Conservation (phyloP, 176 grass and related monocot species). For the Phoenix dactylifera region DNA sequence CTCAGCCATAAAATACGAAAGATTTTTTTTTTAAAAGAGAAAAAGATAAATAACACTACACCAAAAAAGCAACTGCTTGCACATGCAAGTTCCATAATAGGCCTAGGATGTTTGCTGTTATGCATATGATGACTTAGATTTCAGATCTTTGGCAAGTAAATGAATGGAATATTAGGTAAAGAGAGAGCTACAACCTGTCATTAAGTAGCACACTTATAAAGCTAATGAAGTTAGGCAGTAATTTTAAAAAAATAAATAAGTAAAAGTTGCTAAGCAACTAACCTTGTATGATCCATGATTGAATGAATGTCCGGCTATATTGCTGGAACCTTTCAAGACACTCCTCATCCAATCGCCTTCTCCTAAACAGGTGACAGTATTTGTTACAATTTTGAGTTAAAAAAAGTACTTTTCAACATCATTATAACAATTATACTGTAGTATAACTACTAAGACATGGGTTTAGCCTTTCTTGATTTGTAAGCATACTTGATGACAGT, state of each 20-base stretch:
- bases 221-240: not conserved
- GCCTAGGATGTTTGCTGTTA: too few relatives aligned
- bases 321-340: constrained; percentile 88
- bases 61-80: too few relatives aligned
- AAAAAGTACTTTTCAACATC: not conserved
- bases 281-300: constrained; percentile 97
- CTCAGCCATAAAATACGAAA: too few relatives aligned
- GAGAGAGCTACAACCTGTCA: too few relatives aligned
- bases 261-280: constrained; percentile 4
- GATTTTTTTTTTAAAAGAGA: too few relatives aligned
- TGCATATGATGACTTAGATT: too few relatives aligned
- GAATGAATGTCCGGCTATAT: constrained; percentile 81
- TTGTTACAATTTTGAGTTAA: not conserved
- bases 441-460: not conserved
- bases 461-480: too few relatives aligned
- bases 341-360: constrained; percentile 68
- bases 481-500: too few relatives aligned
- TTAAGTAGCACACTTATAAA: not conserved
- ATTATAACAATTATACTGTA: not conserved
- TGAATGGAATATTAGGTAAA: too few relatives aligned
- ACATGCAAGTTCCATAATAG: too few relatives aligned
- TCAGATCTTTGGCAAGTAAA: too few relatives aligned
- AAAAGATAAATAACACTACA: too few relatives aligned
- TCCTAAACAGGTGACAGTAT: constrained; percentile 22
- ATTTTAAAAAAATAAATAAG: not conserved